Evolutionary conservation across 2,329 filamentous ascomycete genomes (phyloP), one percentile per base, ranked within the genome.

Genomic region (Plenodomus lindquistii): DNA sequence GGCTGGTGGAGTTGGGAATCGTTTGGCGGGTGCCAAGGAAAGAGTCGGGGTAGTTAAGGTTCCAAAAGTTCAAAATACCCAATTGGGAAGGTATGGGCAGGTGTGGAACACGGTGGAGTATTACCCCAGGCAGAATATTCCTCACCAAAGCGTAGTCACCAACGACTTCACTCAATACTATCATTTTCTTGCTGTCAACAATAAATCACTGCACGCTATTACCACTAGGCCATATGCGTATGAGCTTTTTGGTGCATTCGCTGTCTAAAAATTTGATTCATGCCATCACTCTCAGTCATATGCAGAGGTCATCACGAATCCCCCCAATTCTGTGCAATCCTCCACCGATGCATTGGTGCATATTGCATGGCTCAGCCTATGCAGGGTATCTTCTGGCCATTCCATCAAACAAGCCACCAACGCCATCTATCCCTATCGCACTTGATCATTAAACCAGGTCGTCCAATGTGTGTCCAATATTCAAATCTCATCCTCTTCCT

Each of bases 401-500:
- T 19, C 17, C 24, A 13, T 27, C 37, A 44, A 50, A 19, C 19
- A 24, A 16, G 10, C 42, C 34, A 42, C 40, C 39, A 50, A 37
- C 39, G 42, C 41, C 31, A 15, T 34, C 13, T 11, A 18, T 34
- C 2, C 3, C 21, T 13, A 37, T 7, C 2, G 18, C 9, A 35
- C 37, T 20, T 11, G 24, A 9, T n/a, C 22, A n/a, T 13, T 17
- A 16, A 24, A 13, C 8, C 8, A 13, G 8, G 38, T 11, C n/a
- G 29, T 9, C 11, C 16, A 18, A 31, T 11, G 11, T 13, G 11
- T 8, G 6, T 7, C 11, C 27, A 4, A 5, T 20, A 2, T 38
- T 65, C 52, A 92, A 58, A 93, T 91, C 74, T 97, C 92, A 74
- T 97, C 92, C 65, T 97, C 91, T 66, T 96, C 91, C 50, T 96